Conservation (phyloP, 2,329 filamentous ascomycete genomes). For the Aspergillus sp. region DNA sequence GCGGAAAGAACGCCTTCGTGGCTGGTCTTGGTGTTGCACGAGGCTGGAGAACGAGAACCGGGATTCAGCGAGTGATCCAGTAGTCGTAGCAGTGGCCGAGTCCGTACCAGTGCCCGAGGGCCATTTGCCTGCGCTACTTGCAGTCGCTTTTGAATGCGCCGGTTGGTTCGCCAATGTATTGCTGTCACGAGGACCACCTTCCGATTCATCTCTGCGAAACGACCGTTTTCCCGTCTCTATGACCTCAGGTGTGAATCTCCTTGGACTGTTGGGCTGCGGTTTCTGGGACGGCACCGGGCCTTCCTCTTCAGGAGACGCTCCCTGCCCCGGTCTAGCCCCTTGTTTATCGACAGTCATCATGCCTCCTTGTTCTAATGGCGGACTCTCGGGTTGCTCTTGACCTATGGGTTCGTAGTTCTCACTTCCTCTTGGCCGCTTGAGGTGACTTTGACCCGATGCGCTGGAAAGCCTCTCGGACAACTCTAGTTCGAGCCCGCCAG, state of each 20-base stretch:
- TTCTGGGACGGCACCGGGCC: neutral
- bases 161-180: neutral
- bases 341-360: neutral
- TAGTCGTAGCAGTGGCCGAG: no score
- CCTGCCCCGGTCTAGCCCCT: neutral
- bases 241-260: conserved; percentile 65
- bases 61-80: conserved; percentile 35
- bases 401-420: neutral
- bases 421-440: neutral
- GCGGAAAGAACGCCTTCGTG: conserved; percentile 47
- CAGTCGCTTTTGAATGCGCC: neutral
- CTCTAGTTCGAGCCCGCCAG: neutral
- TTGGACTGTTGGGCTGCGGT: conserved; percentile 6
- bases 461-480: no score
- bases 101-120: conserved; percentile 43
- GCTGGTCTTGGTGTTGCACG: conserved; percentile 24
- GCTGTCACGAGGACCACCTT: neutral
- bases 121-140: conserved; percentile 38
- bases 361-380: neutral
- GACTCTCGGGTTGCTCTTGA: neutral
- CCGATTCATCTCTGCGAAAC: conserved; percentile 54
- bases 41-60: conserved; percentile 37
- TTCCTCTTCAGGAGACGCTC: neutral
- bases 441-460: no score
- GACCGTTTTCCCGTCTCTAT: conserved; percentile 70